Percentiles rank a stretch among this genome's conserved stretches.
phyloP scores from a whole-genome alignment of 805 yeast species.

The Lachancea sp. region DNA sequence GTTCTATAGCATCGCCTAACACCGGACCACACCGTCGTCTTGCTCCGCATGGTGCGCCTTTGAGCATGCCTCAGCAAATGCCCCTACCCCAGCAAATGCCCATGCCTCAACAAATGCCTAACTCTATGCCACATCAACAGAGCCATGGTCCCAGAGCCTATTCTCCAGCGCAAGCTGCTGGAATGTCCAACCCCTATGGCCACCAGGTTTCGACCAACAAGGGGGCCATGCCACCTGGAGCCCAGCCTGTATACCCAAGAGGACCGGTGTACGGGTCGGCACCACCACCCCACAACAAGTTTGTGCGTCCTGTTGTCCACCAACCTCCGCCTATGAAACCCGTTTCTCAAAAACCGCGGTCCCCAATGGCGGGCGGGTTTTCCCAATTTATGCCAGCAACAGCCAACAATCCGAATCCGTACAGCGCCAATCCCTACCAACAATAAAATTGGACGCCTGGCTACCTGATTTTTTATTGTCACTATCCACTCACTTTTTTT shows the following conservation, averaged over 20 bases:
- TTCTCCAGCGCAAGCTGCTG: slow-evolving; percentile 5
- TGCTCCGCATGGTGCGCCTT: slow-evolving; percentile 1
- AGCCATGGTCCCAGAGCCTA: slow-evolving; percentile 3
- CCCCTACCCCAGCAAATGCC: slow-evolving; percentile 4
- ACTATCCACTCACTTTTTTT: neutral
- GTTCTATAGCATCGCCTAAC: neutral
- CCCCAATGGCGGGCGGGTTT: slow-evolving; percentile 24
- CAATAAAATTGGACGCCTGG: neutral
- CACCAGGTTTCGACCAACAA: slow-evolving; percentile 5
- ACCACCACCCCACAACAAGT: slow-evolving; percentile 3
- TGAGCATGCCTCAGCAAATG: slow-evolving; percentile 2
- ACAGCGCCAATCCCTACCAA: slow-evolving; percentile 13
- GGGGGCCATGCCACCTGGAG: slow-evolving; percentile 1
- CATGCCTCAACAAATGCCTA: slow-evolving; percentile 5
- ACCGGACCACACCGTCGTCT: slow-evolving; percentile 1
- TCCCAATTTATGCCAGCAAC: slow-evolving; percentile 32
- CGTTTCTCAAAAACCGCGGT: slow-evolving; percentile 11
- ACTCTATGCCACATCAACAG: slow-evolving; percentile 2
- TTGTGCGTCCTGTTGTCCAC: slow-evolving; percentile 1
- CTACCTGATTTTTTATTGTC: too few relatives aligned
- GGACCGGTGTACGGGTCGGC: slow-evolving; percentile 4
- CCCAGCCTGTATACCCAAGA: neutral
- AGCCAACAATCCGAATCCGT: slow-evolving; percentile 23
- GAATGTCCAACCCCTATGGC: slow-evolving; percentile 4
- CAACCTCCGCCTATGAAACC: slow-evolving; percentile 6